phyloP scores from a whole-genome alignment of 768 basidiomycete genomes.

The Scleroderma bovista region DNA sequence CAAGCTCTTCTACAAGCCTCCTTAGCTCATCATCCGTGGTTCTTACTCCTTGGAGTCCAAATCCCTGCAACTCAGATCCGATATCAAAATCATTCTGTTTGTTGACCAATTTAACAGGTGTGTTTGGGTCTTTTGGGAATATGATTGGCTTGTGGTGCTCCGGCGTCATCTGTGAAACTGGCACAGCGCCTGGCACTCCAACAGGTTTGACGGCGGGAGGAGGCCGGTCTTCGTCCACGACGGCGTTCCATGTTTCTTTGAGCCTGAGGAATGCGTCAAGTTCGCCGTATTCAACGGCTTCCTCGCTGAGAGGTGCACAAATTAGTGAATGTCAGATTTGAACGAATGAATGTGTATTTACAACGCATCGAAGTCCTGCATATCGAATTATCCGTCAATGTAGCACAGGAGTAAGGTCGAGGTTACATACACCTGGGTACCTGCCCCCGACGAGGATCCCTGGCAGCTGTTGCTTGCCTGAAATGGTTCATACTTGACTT shows the following conservation, averaged over 20 bases:
- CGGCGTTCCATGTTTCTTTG: conserved; percentile 61
- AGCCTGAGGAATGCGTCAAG: conserved; percentile 66
- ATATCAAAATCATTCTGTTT: conserved; percentile 58
- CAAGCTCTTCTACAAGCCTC: conserved; percentile 68
- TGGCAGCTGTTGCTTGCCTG: conserved; percentile 81
- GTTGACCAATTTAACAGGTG: conserved; percentile 53
- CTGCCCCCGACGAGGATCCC: conserved; percentile 75
- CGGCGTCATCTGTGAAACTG: conserved; percentile 78
- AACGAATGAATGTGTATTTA: conserved; percentile 31
- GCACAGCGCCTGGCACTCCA: conserved; percentile 75
- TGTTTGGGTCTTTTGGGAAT: conserved; percentile 37
- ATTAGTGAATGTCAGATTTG: conserved; percentile 2
- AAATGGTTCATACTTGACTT: conserved; percentile 1
- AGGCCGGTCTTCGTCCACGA: conserved; percentile 55
- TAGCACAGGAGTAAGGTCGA: too few species aligned
- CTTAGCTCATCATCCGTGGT: conserved; percentile 71
- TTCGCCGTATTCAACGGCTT: conserved; percentile 76
- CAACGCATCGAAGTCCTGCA: conserved; percentile 71
- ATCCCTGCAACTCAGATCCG: conserved; percentile 62
- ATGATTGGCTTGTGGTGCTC: conserved; percentile 58
- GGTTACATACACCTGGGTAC: conserved; percentile 64
- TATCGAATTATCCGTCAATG: background rate
- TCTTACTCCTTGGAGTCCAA: conserved; percentile 70
- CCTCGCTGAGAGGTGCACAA: conserved; percentile 50
- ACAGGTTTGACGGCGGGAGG: conserved; percentile 54